Evolutionary conservation across 2,329 filamentous ascomycete species (phyloP), one percentile per base, ranked within the genome.

Genomic region (Lasiodiplodia gonubiensis): DNA sequence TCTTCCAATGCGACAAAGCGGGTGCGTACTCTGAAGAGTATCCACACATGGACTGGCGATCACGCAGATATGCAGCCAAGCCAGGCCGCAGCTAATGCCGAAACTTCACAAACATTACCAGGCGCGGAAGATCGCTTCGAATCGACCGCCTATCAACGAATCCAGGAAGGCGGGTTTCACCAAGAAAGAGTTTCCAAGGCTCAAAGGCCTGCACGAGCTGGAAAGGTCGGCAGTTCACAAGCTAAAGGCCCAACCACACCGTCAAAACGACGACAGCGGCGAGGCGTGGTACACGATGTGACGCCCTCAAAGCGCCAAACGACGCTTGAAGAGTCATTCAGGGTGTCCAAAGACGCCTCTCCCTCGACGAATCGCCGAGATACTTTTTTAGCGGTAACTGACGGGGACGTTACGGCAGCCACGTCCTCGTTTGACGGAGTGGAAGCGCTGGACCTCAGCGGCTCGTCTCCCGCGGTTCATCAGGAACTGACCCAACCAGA

Each of bases 401-500:
- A 49, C 14, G 21, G 23, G 21, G 21, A 18, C 2, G 23, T 35
- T n/a, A 14, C 21, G 18, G 23, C 30, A 18, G 16, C 21, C n/a
- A 48, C 37, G 25, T 23, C 33, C 5, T 21, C 33, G 16, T 30
- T 53, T 30, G 27, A 52, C 8, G 54, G 30, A 49, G 23, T 67
- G 49, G 69, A 67, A 46, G 69, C 69, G 37, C 69, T 59, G n/a
- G 49, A 68, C 2, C 59, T 69, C 6, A 52, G 21, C 25, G 59
- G n/a, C 30, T 49, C 63, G 10, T 65, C 68, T 6, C 64, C 68
- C 21, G 18, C 66, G 1, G 30, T 7, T 16, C 7, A 7, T 30
- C 21, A 33, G 10, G 7, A 27, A 12, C 10, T 5, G 11, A 23
- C 27, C n/a, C 51, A 30, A 14, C 5, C 16, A 53, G n/a, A 14